These are phyloP conservation scores for Fusarium agapanthi DNA, from an alignment of 2,329 filamentous ascomycete species.

Conservation along the genomic window DNA sequence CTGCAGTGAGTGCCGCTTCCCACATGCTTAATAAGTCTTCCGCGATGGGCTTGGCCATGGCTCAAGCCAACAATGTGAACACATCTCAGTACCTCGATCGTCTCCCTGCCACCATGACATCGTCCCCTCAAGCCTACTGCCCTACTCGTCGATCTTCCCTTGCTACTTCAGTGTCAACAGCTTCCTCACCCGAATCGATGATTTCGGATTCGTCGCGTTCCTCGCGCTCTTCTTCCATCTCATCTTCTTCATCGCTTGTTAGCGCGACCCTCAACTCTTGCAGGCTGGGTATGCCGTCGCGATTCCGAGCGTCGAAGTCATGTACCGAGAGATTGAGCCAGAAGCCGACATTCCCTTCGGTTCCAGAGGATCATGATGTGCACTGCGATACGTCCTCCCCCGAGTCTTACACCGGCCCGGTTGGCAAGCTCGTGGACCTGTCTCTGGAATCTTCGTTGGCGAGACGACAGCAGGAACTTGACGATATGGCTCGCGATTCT, in stretches of 20 bases:
- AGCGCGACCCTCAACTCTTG: constrained; percentile 66
- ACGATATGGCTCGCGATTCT: constrained; percentile 54
- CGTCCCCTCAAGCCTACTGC: constrained; percentile 61
- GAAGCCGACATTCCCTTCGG: constrained; percentile 63
- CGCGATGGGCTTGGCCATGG: constrained; percentile 70
- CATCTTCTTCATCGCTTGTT: constrained; percentile 67
- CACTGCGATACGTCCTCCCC: constrained; percentile 62
- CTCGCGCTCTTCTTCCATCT: constrained; percentile 72
- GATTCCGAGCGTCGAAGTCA: constrained; percentile 68
- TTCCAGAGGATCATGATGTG: constrained; percentile 65
- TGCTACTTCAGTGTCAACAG: constrained; percentile 69
- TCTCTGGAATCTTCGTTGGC: constrained; percentile 58
- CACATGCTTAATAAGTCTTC: constrained; percentile 58
- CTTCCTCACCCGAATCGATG: constrained; percentile 74
- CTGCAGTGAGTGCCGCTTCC: constrained; percentile 65
- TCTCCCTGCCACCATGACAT: constrained; percentile 57
- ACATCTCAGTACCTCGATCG: constrained; percentile 62
- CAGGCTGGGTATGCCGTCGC: constrained; percentile 65
- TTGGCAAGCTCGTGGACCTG: constrained; percentile 61
- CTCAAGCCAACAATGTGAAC: constrained; percentile 59
- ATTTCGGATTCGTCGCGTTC: constrained; percentile 69
- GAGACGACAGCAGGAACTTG: constrained; percentile 57
- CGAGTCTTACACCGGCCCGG: constrained; percentile 64
- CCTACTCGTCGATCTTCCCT: constrained; percentile 68
- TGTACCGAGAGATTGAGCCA: constrained; percentile 64